phyloP scores from a whole-genome alignment of 441 rosid species.

The Corymbia calophylla region DNA sequence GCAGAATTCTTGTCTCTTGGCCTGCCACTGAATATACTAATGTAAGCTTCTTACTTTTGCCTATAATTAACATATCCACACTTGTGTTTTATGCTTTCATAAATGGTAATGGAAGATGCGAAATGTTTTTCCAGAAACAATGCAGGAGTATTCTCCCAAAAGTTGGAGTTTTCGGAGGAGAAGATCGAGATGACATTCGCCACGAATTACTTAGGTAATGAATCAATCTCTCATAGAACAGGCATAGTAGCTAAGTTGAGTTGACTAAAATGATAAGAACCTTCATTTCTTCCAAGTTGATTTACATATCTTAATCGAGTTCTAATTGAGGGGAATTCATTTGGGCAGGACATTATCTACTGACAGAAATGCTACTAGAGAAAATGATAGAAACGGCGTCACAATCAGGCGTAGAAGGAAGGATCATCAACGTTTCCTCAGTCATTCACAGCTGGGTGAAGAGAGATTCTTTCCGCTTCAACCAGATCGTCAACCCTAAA shows the following conservation, averaged over 20 bases:
- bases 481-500: conserved; percentile 51
- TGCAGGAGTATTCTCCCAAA: conserved; percentile 74
- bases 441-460: conserved; percentile 84
- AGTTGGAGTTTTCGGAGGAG: conserved; percentile 84
- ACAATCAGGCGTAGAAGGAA: conserved; percentile 61
- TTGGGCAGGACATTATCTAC: conserved; percentile 72
- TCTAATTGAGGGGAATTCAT: neutral
- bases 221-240: neutral
- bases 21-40: conserved; percentile 76
- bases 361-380: conserved; percentile 74
- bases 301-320: neutral
- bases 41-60: conserved; percentile 33
- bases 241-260: neutral
- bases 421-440: conserved; percentile 83
- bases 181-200: conserved; percentile 94
- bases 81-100: neutral
- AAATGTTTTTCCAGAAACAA: conserved; percentile 57
- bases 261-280: neutral
- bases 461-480: conserved; percentile 52
- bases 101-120: neutral
- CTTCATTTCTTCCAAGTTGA: neutral
- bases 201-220: conserved; percentile 77
- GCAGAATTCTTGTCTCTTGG: conserved; percentile 57
- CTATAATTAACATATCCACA: neutral
- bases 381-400: conserved; percentile 76